phyloP scores from a whole-genome alignment of 2,329 filamentous ascomycete species.

The Xylaria sp. region DNA sequence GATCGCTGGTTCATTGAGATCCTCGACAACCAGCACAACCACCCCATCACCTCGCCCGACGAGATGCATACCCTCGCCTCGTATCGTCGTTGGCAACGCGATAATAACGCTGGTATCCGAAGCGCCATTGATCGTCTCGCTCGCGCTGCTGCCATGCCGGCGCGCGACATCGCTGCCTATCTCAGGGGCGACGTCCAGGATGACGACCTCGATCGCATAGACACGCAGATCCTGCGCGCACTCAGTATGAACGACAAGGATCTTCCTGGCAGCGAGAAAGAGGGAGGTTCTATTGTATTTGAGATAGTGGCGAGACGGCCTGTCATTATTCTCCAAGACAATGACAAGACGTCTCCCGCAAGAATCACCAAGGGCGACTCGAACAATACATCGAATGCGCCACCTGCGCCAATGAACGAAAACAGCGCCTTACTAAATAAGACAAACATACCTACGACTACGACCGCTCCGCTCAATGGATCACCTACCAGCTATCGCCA shows the following conservation, averaged over 20 bases:
- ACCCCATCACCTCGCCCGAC: slow-evolving; percentile 37
- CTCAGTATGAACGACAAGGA: slow-evolving; percentile 39
- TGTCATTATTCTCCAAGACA: slow-evolving; percentile 36
- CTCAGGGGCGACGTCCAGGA: slow-evolving; percentile 35
- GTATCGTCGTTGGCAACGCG: slow-evolving; percentile 41
- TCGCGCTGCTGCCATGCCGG: slow-evolving; percentile 37
- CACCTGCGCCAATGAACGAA: background rate
- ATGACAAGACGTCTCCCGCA: background rate
- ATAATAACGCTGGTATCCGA: slow-evolving; percentile 39
- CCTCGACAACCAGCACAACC: slow-evolving; percentile 37
- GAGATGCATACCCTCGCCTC: slow-evolving; percentile 41
- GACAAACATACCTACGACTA: background rate
- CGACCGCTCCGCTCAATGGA: background rate
- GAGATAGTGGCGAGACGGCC: slow-evolving; percentile 37
- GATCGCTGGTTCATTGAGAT: slow-evolving; percentile 41
- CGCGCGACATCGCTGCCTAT: slow-evolving; percentile 36
- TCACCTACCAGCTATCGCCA: slow-evolving; percentile 12
- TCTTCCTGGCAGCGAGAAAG: slow-evolving; percentile 23
- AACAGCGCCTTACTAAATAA: background rate
- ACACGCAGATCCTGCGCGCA: slow-evolving; percentile 39
- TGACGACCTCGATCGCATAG: slow-evolving; percentile 37
- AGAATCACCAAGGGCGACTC: background rate
- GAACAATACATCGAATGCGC: background rate
- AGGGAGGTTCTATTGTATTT: slow-evolving; percentile 29
- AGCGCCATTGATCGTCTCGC: slow-evolving; percentile 35